Evolutionary conservation across 2,329 filamentous ascomycete genomes (phyloP).

Genomic region (Phialophora expanda): DNA sequence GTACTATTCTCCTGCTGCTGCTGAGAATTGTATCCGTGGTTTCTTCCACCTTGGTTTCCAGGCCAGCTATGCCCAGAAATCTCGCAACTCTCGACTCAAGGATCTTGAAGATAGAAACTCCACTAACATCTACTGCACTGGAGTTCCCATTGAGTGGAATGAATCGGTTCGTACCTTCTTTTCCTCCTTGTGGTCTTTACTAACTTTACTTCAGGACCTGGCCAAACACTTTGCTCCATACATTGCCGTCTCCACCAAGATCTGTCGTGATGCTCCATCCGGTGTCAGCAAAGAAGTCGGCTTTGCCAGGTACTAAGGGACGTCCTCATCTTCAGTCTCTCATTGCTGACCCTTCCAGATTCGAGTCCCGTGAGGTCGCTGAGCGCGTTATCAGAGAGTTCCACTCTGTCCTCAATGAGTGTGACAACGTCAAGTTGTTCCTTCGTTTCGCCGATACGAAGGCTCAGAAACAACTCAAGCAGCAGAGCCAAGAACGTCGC

Average conservation of each 20-base stretch:
- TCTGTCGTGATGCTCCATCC: conserved; percentile 81
- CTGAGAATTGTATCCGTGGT: conserved; percentile 93
- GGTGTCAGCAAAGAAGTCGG: conserved; percentile 96
- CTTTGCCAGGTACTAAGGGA: conserved; percentile 76
- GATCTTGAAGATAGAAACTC: conserved; percentile 87
- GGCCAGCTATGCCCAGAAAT: conserved; percentile 97
- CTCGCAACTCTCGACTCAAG: conserved; percentile 97
- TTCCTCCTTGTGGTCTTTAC: conserved; percentile 13
- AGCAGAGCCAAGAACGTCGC: conserved; percentile 90
- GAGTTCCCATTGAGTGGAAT: conserved; percentile 87
- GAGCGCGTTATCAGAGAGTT: conserved; percentile 86
- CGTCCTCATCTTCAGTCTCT: conserved; percentile 12
- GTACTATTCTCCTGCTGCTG: conserved; percentile 83
- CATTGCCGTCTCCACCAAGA: conserved; percentile 87
- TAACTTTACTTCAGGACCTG: conserved; percentile 66
- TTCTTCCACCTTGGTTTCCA: conserved; percentile 96
- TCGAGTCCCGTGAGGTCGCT: conserved; percentile 85
- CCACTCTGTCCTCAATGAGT: conserved; percentile 77
- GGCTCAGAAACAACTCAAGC: conserved; percentile 94
- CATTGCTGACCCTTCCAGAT: conserved; percentile 60
- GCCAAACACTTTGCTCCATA: conserved; percentile 63
- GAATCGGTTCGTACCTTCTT: conserved; percentile 70
- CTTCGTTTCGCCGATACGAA: conserved; percentile 97
- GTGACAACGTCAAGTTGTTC: conserved; percentile 82
- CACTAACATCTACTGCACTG: conserved; percentile 97